Evolutionary conservation across 495 filamentous ascomycete genomes (phyloP), one percentile per base, ranked within the genome.

Genomic region (Lophium mytilinum): DNA sequence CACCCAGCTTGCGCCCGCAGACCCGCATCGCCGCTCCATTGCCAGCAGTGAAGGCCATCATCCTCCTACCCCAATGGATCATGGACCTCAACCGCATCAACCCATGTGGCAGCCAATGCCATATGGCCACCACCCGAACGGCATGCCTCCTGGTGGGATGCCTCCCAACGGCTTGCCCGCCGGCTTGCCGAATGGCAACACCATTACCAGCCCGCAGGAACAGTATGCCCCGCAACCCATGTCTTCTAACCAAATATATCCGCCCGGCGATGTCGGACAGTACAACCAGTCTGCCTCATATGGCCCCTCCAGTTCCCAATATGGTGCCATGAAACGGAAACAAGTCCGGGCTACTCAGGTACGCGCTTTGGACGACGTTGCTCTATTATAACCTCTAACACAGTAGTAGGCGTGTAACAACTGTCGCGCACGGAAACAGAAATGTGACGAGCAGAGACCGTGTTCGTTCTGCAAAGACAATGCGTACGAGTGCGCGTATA

Each of bases 351-450:
- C 70, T 21, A 63, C 63, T 15, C 70, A 73, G 51, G 66, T 69
- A 57, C 10, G 61, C 30, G 4, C 18, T 21, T 34, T 33, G n/a
- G 36, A 49, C n/a, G 8, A 24, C n/a, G 52, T 30, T 47, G 7
- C 21, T 30, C 24, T 33, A 37, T 35, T 42, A 45, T 35, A 54
- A 30, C 3, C 15, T n/a, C 50, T 52, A 37, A 52, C 15, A 9
- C 8, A 14, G 2, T 14, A 24, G n/a, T 68, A 86, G 78, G 84
- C 84, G 34, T 87, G 84, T 68, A 83, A 87, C 59, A 78, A 77
- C 63, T 87, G 84, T 70, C 76, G 84, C 48, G 71, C 76, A 51
- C 74, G 84, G n/a, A 87, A 87, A 66, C 83, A 83, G 30, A 86
- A 85, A 69, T 87, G 84, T 66, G 82, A 86, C 56, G 84, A 87